Base-by-base conservation (phyloP, 192 early-diverging fungal genomes). In the Podila epicladia region DNA sequence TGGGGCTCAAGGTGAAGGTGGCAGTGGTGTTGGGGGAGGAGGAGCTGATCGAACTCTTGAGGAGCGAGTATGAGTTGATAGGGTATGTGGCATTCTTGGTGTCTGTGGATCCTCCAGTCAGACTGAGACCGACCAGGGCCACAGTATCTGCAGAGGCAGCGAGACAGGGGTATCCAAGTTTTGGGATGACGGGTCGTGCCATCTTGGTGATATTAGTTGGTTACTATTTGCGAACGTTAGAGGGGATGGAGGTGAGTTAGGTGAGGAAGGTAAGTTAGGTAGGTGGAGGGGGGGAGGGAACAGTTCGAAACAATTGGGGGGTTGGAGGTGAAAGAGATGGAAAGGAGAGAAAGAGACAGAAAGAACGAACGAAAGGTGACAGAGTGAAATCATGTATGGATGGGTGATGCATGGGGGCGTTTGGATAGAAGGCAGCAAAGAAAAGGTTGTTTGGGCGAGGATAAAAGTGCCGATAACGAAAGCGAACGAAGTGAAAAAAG, bases 161-260 rank as follows among this genome's bases (percentile, higher is more conserved):
- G 22, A 80, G 37, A 26, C 77, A 80, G n/a, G 77, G 77, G 58
- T 73, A 80, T 69, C 77, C 77, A 57, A 80, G 67, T 17, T 33
- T 7, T 15, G 59, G 59, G 59, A 61, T 61, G 28, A 28, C 29
- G 26, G 59, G 29, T 61, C 31, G 31, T 8, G 59, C 59, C 59
- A 61, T 61, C 19, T 64, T 51, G 6, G 71, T 67, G 64, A 69
- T 53, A 58, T 24, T 45, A 45, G 41, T 45, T 17, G 41, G 15
- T 45, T 45, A 45, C 41, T 45, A 45, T 26, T 15, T 62, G 20
- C 3, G 50, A 11, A 41, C 45, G 20, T 22, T 22, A 13, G 28
- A 50, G 38, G 3, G 32, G 28, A 24, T n/a, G 24, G 53, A 22
- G 20, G n/a, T 9, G n/a, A 19, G 9, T 20, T 55, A 26, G 53